Percentiles rank a stretch among this genome's conserved stretches.
Evolutionary conservation across 352 stramenopile species (phyloP).

Genomic region (Globisporangium megalacanthum): DNA sequence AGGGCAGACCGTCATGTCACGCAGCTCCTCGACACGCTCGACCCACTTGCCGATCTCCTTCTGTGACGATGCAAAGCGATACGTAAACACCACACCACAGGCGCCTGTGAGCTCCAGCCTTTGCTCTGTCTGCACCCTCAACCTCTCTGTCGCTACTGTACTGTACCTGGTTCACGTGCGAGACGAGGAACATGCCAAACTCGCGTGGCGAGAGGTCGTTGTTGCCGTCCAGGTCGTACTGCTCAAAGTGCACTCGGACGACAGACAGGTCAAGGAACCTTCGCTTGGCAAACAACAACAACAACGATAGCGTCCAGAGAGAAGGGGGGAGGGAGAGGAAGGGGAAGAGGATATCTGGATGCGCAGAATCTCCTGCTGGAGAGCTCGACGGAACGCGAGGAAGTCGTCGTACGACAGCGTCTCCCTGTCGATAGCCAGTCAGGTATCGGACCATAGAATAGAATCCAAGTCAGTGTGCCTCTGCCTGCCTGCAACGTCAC

Average conservation of each 20-base stretch:
- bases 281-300: not conserved
- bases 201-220: constrained; percentile 74
- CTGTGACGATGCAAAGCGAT: constrained; percentile 11
- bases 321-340: not conserved
- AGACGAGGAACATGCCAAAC: constrained; percentile 86
- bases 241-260: constrained; percentile 65
- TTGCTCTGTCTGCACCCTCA: too few relatives aligned
- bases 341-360: constrained; percentile 83
- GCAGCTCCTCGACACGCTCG: constrained; percentile 66
- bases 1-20: constrained; percentile 37
- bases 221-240: constrained; percentile 83
- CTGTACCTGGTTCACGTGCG: constrained; percentile 72
- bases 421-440: constrained; percentile 24
- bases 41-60: constrained; percentile 78
- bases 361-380: constrained; percentile 81
- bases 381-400: constrained; percentile 55
- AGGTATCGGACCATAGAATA: not conserved
- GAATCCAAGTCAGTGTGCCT: not conserved
- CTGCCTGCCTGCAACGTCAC: not conserved
- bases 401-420: constrained; percentile 84
- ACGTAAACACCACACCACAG: too few relatives aligned
- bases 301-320: not conserved
- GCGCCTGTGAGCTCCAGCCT: not conserved
- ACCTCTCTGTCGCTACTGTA: too few relatives aligned
- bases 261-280: constrained; percentile 34